Percentiles rank a stretch among this genome's conserved stretches.
Conservation (phyloP, 2,329 filamentous ascomycete species). For the Ilyonectria robusta region DNA sequence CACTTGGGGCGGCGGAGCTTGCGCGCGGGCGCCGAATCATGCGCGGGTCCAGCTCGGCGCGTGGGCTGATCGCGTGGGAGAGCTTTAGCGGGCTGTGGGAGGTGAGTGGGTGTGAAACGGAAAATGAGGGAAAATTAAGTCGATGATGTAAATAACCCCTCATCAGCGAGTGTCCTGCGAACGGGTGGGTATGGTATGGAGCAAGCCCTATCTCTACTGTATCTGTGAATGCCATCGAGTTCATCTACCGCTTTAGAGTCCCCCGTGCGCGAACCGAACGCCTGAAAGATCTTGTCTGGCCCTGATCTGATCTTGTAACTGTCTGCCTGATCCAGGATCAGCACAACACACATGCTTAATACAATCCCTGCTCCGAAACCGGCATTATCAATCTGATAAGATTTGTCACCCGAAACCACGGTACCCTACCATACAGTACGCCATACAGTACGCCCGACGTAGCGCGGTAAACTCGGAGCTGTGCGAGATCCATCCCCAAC, state of each 20-base stretch:
- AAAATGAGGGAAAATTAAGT: too few relatives aligned
- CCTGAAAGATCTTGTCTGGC: background rate
- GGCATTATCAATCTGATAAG: constrained; percentile 45
- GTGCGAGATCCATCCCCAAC: background rate
- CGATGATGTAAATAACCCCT: too few relatives aligned
- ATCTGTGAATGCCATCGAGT: too few relatives aligned
- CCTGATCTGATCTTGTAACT: background rate
- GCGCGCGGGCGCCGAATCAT: background rate
- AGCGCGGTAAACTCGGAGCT: constrained; percentile 7
- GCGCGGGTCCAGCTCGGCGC: background rate
- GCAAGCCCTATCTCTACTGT: too few relatives aligned
- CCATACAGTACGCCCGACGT: background rate
- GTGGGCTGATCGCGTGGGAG: background rate
- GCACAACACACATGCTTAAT: background rate
- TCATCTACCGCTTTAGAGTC: too few relatives aligned
- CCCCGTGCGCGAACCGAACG: too few relatives aligned
- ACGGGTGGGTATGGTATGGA: too few relatives aligned
- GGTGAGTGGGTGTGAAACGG: too few relatives aligned
- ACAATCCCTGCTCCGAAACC: constrained; percentile 25
- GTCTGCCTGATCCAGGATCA: background rate
- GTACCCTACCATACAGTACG: background rate
- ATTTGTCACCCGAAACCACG: constrained; percentile 21
- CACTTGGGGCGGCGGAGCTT: background rate
- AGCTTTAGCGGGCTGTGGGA: background rate
- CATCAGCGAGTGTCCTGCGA: too few relatives aligned